Evolutionary conservation across 73 alveolate species (phyloP).

Genomic region (Paramecium biaurelia): DNA sequence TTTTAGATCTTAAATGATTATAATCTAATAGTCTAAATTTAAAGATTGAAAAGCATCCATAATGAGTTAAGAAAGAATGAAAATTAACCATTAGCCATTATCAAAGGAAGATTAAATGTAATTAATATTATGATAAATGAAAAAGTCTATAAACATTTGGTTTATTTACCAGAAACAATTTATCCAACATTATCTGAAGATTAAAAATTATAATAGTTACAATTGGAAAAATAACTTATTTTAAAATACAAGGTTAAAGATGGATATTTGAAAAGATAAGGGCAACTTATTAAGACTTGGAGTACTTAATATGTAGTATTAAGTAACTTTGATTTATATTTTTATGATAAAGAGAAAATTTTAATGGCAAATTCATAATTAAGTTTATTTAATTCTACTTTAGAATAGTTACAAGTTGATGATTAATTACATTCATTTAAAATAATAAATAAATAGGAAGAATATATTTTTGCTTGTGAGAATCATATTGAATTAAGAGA

Average conservation of each 20-base stretch:
- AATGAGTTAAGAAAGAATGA: not conserved
- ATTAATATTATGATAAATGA: not conserved
- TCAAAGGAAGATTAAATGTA: not conserved
- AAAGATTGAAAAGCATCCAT: not conserved
- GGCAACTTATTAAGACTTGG: not conserved
- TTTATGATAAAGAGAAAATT: not conserved
- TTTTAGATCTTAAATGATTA: not conserved
- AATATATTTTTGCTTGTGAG: slow-evolving; percentile 33
- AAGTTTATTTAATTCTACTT: not conserved
- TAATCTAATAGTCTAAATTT: not conserved
- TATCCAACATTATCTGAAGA: not conserved
- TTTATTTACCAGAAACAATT: slow-evolving; percentile 45
- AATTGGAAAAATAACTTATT: not conserved
- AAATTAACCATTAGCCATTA: not conserved
- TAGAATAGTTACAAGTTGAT: not conserved
- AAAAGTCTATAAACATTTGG: not conserved
- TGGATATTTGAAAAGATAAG: not conserved
- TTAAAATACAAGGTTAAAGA: not conserved
- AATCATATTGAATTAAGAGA: not conserved
- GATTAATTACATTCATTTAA: slow-evolving; percentile 24
- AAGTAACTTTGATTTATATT: not conserved
- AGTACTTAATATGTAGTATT: not conserved
- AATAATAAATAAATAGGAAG: slow-evolving; percentile 6
- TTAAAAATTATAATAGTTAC: not conserved
- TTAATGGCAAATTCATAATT: not conserved